These are phyloP conservation scores for Paramecium sexaurelia DNA, from an alignment of 73 alveolate genomes.

Conservation along the genomic window DNA sequence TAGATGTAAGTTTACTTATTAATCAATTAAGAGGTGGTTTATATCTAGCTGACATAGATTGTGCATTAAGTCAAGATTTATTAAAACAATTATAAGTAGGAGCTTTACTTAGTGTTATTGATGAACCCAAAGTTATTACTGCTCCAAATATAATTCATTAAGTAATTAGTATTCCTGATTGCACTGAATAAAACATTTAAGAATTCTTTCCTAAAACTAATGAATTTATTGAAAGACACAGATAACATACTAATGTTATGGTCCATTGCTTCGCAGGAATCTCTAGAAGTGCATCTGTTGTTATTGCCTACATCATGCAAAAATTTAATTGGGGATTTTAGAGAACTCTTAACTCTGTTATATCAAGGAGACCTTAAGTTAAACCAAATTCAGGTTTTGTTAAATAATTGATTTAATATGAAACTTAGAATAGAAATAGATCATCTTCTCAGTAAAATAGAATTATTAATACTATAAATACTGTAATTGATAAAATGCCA, in stretches of 20 bases:
- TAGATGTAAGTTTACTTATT: not conserved
- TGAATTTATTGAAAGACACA: conserved; percentile 50
- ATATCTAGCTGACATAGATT: conserved; percentile 47
- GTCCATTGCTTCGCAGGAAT: conserved; percentile 94
- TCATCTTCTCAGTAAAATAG: not conserved
- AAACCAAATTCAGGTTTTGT: conserved; percentile 55
- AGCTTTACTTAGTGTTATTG: conserved; percentile 52
- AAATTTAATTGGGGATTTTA: conserved; percentile 56
- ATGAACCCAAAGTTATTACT: conserved; percentile 9
- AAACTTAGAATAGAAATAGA: not conserved
- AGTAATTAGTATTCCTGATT: conserved; percentile 45
- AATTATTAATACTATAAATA: not conserved
- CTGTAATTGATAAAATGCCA: not conserved
- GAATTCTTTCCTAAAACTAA: conserved; percentile 51
- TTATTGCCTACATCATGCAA: conserved; percentile 88
- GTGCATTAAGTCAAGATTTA: conserved; percentile 39
- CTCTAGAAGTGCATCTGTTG: conserved; percentile 90
- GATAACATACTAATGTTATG: conserved; percentile 58
- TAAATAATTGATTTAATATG: not conserved
- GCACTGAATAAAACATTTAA: conserved; percentile 21
- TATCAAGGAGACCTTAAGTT: conserved; percentile 43
- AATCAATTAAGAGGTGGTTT: conserved; percentile 34
- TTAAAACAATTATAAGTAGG: conserved; percentile 1
- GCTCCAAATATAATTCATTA: not conserved
- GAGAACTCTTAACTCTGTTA: conserved; percentile 20